Evolutionary conservation across 164 flowering plant genomes (phyloP), one percentile per base, ranked within the genome.

Genomic region (Vitis riparia): DNA sequence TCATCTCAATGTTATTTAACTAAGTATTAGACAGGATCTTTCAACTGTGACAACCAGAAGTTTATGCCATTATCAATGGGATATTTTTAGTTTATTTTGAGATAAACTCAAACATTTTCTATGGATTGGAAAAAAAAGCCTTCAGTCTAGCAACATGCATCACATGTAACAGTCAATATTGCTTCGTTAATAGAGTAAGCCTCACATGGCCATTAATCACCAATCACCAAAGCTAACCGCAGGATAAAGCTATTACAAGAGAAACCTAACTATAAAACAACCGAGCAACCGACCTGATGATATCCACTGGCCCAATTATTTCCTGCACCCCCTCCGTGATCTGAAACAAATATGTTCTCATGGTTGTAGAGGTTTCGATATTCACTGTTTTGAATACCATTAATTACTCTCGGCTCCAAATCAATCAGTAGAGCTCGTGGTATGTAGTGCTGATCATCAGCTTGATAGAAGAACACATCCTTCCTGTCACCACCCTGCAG

Each of bases 291-390:
- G 52, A 89, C 93, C 93, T 89, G 91, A 79, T 96, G 91, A 79
- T 96, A 96, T 61, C 99, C 99, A 78, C 94, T 96, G 29, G 99
- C 99, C 99, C 99, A 96, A 75, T 91, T 96, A 79, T 96, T 96
- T 56, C 99, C 99, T 67, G 99, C 99, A 74, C 99, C 98, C 8
- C 99, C 98, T 71, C 99, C 99, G 75, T 93, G 95, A 74, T 91
- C 91, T 1, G 99, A 77, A 50, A 93, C 87, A 81, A 88, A 96
- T 65, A 96, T 79, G 74, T 96, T 96, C 70, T 96, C 99, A 60
- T 92, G 97, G 83, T 96, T 96, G 79, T 93, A 96, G 17, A 96
- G 91, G 71, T 96, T 93, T 32, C 97, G 83, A 63, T 96, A 96
- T 65, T 96, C 99, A 74, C 98, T 81, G 68, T 92, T 96, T 67